Conservation (phyloP, 208 protist species). For the Trypanosoma conorhini region DNA sequence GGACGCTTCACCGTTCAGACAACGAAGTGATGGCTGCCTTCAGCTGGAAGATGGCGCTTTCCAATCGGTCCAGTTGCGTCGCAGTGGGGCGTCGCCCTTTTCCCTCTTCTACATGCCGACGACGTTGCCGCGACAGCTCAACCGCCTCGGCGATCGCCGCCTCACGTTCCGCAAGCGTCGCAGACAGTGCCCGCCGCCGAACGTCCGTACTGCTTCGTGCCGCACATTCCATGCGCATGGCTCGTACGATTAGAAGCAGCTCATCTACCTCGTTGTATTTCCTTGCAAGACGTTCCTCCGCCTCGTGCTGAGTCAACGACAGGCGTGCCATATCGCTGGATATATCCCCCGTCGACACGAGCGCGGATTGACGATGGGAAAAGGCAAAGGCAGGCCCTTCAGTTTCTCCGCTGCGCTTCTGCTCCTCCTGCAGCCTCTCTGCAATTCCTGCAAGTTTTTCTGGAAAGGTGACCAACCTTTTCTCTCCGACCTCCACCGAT, state of each 20-base stretch:
- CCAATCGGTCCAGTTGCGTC: slow-evolving; percentile 10
- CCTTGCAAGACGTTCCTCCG: slow-evolving; percentile 22
- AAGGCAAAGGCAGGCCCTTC: slow-evolving; percentile 16
- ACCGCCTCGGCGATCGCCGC: slow-evolving; percentile 21
- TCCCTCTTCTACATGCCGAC: neutral
- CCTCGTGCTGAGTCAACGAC: slow-evolving; percentile 5
- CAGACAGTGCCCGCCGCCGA: neutral
- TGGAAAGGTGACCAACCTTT: slow-evolving; percentile 32
- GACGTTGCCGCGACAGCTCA: slow-evolving; percentile 20
- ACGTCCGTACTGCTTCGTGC: neutral
- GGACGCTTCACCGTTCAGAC: neutral
- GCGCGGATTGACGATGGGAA: neutral
- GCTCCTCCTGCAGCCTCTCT: slow-evolving; percentile 46
- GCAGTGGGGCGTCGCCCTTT: too few relatives aligned
- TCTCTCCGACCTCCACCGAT: slow-evolving; percentile 43
- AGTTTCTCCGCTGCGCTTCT: slow-evolving; percentile 18
- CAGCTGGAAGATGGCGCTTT: slow-evolving; percentile 25
- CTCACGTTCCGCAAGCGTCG: slow-evolving; percentile 22
- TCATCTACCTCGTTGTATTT: slow-evolving; percentile 30
- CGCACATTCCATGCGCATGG: slow-evolving; percentile 16
- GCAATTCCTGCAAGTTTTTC: slow-evolving; percentile 60
- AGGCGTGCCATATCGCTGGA: neutral
- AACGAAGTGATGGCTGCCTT: slow-evolving; percentile 10
- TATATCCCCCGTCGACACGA: neutral
- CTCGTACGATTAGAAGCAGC: slow-evolving; percentile 18